A percentile compares a stretch with the other conserved stretches of the same genome.
Evolutionary conservation across 345 rosid genomes (phyloP).

Genomic region (Gossypium rotundifolium): DNA sequence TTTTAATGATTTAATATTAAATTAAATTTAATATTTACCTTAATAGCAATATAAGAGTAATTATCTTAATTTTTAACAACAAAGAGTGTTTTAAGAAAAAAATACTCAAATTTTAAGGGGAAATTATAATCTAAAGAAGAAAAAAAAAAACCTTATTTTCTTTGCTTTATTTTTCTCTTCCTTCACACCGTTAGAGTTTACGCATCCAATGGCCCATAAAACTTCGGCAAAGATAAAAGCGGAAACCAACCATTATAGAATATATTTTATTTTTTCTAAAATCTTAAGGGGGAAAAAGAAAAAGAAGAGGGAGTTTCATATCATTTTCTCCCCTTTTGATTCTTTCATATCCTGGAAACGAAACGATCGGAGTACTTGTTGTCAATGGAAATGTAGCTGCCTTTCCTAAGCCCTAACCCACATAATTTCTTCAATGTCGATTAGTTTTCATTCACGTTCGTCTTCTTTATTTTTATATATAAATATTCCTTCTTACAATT

Average conservation of each 20-base stretch:
- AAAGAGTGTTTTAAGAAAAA: too few relatives aligned
- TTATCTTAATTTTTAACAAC: too few relatives aligned
- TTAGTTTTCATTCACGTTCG: neutral
- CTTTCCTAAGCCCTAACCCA: neutral
- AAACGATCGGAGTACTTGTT: neutral
- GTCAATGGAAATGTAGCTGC: neutral
- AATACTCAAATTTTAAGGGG: too few relatives aligned
- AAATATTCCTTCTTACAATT: neutral
- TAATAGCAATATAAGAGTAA: too few relatives aligned
- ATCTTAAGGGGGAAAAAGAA: neutral
- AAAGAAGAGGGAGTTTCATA: neutral
- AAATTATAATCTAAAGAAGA: too few relatives aligned
- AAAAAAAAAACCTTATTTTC: too few relatives aligned
- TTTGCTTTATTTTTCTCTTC: too few relatives aligned
- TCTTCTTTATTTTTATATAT: neutral
- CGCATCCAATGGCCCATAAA: neutral
- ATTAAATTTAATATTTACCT: too few relatives aligned
- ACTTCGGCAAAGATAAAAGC: neutral
- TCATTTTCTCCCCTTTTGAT: neutral
- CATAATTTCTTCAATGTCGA: neutral
- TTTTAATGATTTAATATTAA: too few relatives aligned
- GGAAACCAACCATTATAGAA: neutral
- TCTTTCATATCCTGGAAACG: neutral
- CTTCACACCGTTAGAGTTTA: neutral
- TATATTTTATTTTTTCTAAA: neutral